These are phyloP conservation scores for Cotoneaster glaucophyllus DNA, from an alignment of 306 rosid genomes.

Conservation along the genomic window DNA sequence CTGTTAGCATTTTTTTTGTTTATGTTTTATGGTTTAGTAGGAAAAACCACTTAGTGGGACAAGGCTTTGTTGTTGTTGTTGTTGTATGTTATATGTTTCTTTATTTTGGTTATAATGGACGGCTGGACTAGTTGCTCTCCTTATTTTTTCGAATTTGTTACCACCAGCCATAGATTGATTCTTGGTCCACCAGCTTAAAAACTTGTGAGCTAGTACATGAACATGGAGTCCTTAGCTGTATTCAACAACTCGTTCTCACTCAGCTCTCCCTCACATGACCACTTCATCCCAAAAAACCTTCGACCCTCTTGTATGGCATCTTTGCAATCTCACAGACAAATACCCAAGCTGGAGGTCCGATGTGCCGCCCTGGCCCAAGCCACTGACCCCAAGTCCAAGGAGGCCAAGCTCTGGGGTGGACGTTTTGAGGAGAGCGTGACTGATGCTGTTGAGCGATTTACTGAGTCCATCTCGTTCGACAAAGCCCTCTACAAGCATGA, in stretches of 20 bases:
- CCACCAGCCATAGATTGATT: background rate
- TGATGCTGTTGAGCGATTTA: constrained; percentile 80
- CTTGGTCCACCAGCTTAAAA: background rate
- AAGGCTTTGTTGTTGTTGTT: too few relatives aligned
- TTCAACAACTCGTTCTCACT: background rate
- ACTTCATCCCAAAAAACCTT: background rate
- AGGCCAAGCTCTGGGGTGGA: constrained; percentile 98
- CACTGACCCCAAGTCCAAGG: constrained; percentile 35
- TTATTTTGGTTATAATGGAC: too few relatives aligned
- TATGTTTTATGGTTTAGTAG: too few relatives aligned
- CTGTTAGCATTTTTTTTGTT: too few relatives aligned
- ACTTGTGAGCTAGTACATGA: background rate
- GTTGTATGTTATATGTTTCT: too few relatives aligned
- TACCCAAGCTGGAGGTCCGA: constrained; percentile 18
- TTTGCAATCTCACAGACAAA: background rate
- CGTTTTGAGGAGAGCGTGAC: constrained; percentile 84
- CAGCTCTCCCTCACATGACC: background rate
- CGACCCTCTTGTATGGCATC: background rate
- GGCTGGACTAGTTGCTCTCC: too few relatives aligned
- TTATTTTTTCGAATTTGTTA: too few relatives aligned
- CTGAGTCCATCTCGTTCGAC: constrained; percentile 88
- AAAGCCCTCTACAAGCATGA: constrained; percentile 81
- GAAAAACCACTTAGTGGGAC: too few relatives aligned
- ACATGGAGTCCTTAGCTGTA: background rate
- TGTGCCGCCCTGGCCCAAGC: constrained; percentile 12